A percentile compares a stretch with the other conserved stretches of the same genome.
Conservation (phyloP, 768 basidiomycete genomes). For the Phylloporus arenicola region DNA sequence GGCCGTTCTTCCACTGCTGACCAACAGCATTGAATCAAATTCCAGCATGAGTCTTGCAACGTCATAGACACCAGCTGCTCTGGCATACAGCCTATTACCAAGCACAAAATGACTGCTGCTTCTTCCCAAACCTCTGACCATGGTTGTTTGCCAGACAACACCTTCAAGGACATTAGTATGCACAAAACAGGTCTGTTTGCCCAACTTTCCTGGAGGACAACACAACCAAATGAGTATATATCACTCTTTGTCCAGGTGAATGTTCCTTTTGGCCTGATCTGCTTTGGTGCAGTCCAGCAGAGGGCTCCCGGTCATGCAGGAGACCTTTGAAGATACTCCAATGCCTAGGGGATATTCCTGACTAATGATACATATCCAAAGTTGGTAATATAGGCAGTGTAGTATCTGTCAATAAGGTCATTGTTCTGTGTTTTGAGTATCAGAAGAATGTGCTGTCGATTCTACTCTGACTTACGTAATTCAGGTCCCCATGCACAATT, state of each 20-base stretch:
- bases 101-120: too few relatives aligned
- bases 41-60: too few relatives aligned
- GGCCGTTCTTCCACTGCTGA: too few relatives aligned
- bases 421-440: constrained; percentile 10
- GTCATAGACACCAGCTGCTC: too few relatives aligned
- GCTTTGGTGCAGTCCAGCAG: constrained; percentile 39
- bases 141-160: constrained; percentile 12
- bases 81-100: too few relatives aligned
- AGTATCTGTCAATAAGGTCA: constrained; percentile 9
- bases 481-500: constrained; percentile 20
- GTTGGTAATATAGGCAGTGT: constrained; percentile 37
- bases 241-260: constrained; percentile 6
- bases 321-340: constrained; percentile 9
- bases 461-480: constrained; percentile 3
- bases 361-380: constrained; percentile 36
- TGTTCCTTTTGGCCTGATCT: constrained; percentile 16
- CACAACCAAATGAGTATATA: constrained; percentile 27
- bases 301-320: constrained; percentile 32
- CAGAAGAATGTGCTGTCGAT: too few relatives aligned
- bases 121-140: constrained; percentile 6
- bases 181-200: too few relatives aligned
- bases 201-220: constrained; percentile 25
- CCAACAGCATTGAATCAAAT: too few relatives aligned
- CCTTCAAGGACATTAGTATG: constrained; percentile 9
- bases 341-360: constrained; percentile 3